A percentile compares a stretch with the other conserved stretches of the same genome.
Evolutionary conservation across 2,329 filamentous ascomycete species (phyloP).

Genomic region (Tolypocladium ophioglossoides): DNA sequence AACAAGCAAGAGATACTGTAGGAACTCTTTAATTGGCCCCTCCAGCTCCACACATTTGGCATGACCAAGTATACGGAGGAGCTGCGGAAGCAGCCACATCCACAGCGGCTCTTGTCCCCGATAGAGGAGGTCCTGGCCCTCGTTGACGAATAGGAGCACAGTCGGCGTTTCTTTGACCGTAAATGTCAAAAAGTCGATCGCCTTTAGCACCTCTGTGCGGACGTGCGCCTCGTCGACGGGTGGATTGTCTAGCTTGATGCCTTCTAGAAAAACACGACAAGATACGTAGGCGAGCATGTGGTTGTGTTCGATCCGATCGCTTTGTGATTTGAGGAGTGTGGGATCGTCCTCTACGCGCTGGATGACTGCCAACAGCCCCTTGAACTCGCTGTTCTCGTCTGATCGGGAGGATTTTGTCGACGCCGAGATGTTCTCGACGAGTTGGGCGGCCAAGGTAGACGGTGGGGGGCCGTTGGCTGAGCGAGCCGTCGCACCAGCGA

Average conservation of each 20-base stretch:
- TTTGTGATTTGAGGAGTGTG: constrained; percentile 44
- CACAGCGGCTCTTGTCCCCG: constrained; percentile 53
- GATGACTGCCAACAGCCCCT: constrained; percentile 52
- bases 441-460: constrained; percentile 78
- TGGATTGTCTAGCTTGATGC: constrained; percentile 55
- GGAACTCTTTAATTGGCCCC: constrained; percentile 41
- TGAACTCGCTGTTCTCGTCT: constrained; percentile 63
- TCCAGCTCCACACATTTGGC: constrained; percentile 34
- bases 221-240: constrained; percentile 49
- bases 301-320: constrained; percentile 65
- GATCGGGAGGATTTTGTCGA: constrained; percentile 49
- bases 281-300: constrained; percentile 81
- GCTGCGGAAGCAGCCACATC: constrained; percentile 51
- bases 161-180: constrained; percentile 66
- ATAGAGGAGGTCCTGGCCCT: constrained; percentile 32
- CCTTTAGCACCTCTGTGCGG: constrained; percentile 53
- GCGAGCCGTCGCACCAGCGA: constrained; percentile 7
- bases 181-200: constrained; percentile 65
- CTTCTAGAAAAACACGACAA: constrained; percentile 66
- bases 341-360: constrained; percentile 42
- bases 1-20: constrained; percentile 36
- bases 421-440: constrained; percentile 70
- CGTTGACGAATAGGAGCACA: constrained; percentile 43
- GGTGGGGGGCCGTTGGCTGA: constrained; percentile 38
- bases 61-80: constrained; percentile 47